Evolutionary conservation across 306 rosid genomes (phyloP).

Genomic region (Glycine latifolia): DNA sequence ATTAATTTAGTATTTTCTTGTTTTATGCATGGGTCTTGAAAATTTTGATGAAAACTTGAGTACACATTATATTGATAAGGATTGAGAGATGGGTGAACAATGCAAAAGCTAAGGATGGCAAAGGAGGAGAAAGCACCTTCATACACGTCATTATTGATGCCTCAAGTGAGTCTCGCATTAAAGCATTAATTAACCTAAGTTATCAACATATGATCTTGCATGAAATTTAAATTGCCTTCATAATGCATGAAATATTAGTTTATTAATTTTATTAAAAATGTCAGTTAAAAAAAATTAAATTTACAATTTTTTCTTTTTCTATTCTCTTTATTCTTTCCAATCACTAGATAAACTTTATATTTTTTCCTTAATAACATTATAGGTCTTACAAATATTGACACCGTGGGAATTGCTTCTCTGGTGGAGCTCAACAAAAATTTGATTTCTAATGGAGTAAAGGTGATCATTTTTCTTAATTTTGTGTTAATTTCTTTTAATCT

Average conservation of each 20-base stretch:
- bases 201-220: neutral
- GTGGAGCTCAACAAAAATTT: conserved; percentile 61
- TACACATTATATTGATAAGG: conserved; percentile 41
- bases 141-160: conserved; percentile 62
- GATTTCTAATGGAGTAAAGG: conserved; percentile 58
- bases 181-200: neutral
- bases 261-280: too few species aligned
- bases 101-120: conserved; percentile 44
- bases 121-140: conserved; percentile 44
- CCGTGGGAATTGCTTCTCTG: conserved; percentile 67
- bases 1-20: too few species aligned
- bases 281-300: too few species aligned
- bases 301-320: too few species aligned
- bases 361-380: neutral
- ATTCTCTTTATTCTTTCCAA: too few species aligned
- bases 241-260: too few species aligned
- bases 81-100: conserved; percentile 56
- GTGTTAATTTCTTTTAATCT: neutral
- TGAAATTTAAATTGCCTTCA: neutral
- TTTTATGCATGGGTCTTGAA: too few species aligned
- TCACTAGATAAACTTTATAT: too few species aligned
- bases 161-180: conserved; percentile 59
- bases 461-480: conserved; percentile 11
- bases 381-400: conserved; percentile 75
- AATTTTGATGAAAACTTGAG: neutral